Percentiles rank a stretch among this genome's conserved stretches.
These are phyloP conservation scores for Gomphus bonarii DNA, from an alignment of 1,284 basidiomycete genomes.

Conservation along the genomic window DNA sequence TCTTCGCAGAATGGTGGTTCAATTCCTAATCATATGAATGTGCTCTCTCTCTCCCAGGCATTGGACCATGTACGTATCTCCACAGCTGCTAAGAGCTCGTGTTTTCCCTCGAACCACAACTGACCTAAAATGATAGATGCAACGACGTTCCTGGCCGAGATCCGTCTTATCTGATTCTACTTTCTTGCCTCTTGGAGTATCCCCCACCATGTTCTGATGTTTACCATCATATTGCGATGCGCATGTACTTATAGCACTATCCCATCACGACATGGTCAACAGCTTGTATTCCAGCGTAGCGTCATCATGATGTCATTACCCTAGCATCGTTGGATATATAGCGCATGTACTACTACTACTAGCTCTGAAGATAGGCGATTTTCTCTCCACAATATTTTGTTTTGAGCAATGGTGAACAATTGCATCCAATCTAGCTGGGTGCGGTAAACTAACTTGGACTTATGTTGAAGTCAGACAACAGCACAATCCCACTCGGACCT, in stretches of 20 bases:
- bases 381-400: not conserved
- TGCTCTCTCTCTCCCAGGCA: conserved; percentile 49
- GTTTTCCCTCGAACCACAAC: not conserved
- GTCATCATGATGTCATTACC: conserved; percentile 1
- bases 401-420: not conserved
- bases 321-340: not conserved
- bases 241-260: not conserved
- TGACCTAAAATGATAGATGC: conserved; percentile 2
- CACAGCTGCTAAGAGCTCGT: not conserved
- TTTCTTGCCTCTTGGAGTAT: conserved; percentile 16
- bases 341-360: not conserved
- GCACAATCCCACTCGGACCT: not conserved
- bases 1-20: conserved; percentile 42
- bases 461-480: not conserved
- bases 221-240: not conserved
- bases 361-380: not conserved
- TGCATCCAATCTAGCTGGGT: not conserved
- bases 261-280: not conserved
- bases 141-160: conserved; percentile 11
- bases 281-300: too few relatives aligned
- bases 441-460: not conserved
- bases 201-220: conserved; percentile 11
- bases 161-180: conserved; percentile 12
- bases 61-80: conserved; percentile 39
- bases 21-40: conserved; percentile 68